Conservation (phyloP, 2,329 filamentous ascomycete genomes). For the Colletotrichum falcatum region DNA sequence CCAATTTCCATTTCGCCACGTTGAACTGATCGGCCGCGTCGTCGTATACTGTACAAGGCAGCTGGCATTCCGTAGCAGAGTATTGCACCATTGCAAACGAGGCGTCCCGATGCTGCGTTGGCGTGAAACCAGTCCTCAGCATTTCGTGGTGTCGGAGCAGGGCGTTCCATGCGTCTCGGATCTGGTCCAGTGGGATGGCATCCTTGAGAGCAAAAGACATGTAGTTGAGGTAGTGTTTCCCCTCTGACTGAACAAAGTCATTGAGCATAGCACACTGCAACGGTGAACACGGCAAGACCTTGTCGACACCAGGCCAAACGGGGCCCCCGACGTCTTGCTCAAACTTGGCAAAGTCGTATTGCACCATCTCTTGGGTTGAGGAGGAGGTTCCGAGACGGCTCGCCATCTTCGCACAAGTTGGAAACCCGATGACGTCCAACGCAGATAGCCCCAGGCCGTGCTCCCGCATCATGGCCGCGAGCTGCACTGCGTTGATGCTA, state of each 20-base stretch:
- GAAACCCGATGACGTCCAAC: constrained; percentile 78
- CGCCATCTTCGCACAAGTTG: constrained; percentile 58
- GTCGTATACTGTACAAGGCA: constrained; percentile 43
- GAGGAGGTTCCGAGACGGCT: constrained; percentile 22
- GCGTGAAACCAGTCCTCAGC: constrained; percentile 79
- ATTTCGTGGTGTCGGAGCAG: constrained; percentile 73
- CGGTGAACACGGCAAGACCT: constrained; percentile 81
- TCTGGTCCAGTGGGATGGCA: constrained; percentile 50
- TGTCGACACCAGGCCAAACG: constrained; percentile 58
- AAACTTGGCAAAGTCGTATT: constrained; percentile 58
- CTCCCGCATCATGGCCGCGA: constrained; percentile 75
- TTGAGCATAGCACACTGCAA: constrained; percentile 85
- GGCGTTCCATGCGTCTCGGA: constrained; percentile 70
- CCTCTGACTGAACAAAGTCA: constrained; percentile 76
- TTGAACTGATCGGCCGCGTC: constrained; percentile 44
- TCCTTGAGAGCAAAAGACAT: constrained; percentile 65
- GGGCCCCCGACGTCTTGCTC: constrained; percentile 45
- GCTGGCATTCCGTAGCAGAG: constrained; percentile 29
- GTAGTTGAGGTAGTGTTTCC: constrained; percentile 81
- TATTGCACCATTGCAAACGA: constrained; percentile 84
- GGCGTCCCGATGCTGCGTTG: constrained; percentile 67
- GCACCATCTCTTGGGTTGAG: neutral
- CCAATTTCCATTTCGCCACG: constrained; percentile 53
- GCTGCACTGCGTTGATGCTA: constrained; percentile 87
- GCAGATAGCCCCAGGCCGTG: constrained; percentile 70